Base-by-base conservation (phyloP, 768 basidiomycete species). In the Lactifluus hygrophoroides region DNA sequence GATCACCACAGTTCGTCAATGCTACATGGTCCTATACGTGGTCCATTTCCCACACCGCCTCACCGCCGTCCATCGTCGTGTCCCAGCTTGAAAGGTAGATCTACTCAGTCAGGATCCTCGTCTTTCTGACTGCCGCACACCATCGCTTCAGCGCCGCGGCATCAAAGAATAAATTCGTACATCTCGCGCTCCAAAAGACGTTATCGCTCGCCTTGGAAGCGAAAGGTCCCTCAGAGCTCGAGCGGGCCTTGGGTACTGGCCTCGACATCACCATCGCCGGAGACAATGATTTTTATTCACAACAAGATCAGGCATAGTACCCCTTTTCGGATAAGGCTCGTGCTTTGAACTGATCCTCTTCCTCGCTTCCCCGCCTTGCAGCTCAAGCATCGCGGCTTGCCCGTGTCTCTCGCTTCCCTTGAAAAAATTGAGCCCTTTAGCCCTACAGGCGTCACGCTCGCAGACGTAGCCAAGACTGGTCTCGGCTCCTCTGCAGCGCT, bases 231-330 rank as follows among this genome's bases (percentile, higher is more conserved):
- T 62, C 72, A n/a, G 63, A 71, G 46, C 64, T 83, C 64, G 69
- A 73, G 34, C 70, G 74, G 44, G 63, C 70, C 3, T 71, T 91
- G 5, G 68, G 73, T 3, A 66, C 69, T 14, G 87, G 84, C 30
- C 75, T 95, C 57, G 80, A 90, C 64, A 84, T 97, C 62, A 81
- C 80, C 38, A 88, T 97, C 64, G 82, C 86, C 27, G 95, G 93
- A 10, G 93, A 93, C 70, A 98, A 99, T 66, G 96, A 98, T 70
- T 99, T 98, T 66, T 98, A 99, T 73, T 96, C 94, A 4, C 96
- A 98, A 67, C 77, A 87, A 56, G 83, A 84, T 52, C 84, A 90
- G 78, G 94, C 90, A 56, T 68, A 77, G 51, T 49, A 35, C 25
- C 28, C 56, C 67, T 27, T 17, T 51, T 30, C 48, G 21, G 27